Percentiles rank a stretch among this genome's conserved stretches.
These are phyloP conservation scores for Petunia axillaris DNA, from an alignment of 257 asterid species.

Conservation along the genomic window DNA sequence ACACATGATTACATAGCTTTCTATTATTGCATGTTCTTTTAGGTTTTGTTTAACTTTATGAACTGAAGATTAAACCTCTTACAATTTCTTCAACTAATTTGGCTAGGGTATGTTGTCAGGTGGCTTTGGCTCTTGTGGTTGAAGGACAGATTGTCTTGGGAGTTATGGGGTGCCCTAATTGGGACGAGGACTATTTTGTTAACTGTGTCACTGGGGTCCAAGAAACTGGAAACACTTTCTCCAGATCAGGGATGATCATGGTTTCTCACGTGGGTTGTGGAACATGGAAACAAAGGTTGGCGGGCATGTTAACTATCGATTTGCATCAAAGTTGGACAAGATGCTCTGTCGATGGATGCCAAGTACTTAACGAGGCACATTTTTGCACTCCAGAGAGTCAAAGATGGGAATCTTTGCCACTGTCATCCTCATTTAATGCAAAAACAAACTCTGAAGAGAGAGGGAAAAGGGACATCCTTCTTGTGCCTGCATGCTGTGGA, in stretches of 20 bases:
- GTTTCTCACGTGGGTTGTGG: conserved; percentile 88
- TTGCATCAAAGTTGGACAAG: conserved; percentile 59
- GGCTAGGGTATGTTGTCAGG: conserved; percentile 50
- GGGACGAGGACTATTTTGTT: conserved; percentile 56
- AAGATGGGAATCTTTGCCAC: conserved; percentile 85
- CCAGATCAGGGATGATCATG: conserved; percentile 72
- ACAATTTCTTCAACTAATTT: background rate
- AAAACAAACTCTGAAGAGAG: conserved; percentile 47
- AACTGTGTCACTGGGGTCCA: conserved; percentile 25
- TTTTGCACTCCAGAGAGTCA: conserved; percentile 88
- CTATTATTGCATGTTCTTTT: background rate
- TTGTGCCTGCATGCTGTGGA: conserved; percentile 88
- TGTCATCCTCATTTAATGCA: conserved; percentile 59
- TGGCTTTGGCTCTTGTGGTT: conserved; percentile 89
- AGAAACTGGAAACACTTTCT: conserved; percentile 34
- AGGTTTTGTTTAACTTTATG: background rate
- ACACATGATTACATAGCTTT: background rate
- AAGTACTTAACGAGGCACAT: conserved; percentile 56
- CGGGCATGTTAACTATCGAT: conserved; percentile 33
- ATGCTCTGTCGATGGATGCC: conserved; percentile 70
- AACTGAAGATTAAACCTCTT: background rate
- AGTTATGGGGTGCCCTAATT: conserved; percentile 97
- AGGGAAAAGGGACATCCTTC: conserved; percentile 67
- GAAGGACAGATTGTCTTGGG: conserved; percentile 88
- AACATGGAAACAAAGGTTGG: conserved; percentile 70